These are phyloP conservation scores for Kregervanrija delftensis DNA, from an alignment of 805 yeast species.

Conservation along the genomic window DNA sequence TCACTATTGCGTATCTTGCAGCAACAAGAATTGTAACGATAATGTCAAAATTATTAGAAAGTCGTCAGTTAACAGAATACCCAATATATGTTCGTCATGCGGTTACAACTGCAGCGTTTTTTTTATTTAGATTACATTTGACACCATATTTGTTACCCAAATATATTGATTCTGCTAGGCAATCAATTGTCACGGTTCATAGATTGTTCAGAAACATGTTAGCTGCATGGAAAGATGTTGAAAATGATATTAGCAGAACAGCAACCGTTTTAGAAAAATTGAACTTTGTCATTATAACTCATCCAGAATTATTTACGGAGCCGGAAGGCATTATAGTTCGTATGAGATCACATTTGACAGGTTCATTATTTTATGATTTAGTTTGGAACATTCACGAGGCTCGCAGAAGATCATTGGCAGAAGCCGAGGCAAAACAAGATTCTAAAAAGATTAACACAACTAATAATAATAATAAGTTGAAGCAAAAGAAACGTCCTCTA, in stretches of 20 bases:
- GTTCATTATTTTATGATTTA: conserved; percentile 83
- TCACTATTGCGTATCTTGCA: conserved; percentile 70
- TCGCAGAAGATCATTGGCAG: conserved; percentile 55
- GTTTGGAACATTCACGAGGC: conserved; percentile 96
- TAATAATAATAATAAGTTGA: conserved; percentile 4
- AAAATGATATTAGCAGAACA: conserved; percentile 84
- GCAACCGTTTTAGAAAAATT: conserved; percentile 87
- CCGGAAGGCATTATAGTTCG: conserved; percentile 72
- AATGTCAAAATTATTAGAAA: conserved; percentile 62
- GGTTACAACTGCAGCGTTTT: conserved; percentile 72
- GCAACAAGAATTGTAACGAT: conserved; percentile 80
- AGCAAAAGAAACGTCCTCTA: conserved; percentile 33
- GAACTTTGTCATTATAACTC: conserved; percentile 78
- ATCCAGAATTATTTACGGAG: conserved; percentile 74
- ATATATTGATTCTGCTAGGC: conserved; percentile 83
- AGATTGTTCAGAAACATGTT: conserved; percentile 79
- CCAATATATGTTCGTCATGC: conserved; percentile 85
- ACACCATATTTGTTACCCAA: conserved; percentile 68
- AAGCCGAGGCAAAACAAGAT: conserved; percentile 25
- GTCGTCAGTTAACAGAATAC: conserved; percentile 66
- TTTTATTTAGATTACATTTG: conserved; percentile 73
- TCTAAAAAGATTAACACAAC: conserved; percentile 1
- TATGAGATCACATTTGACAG: conserved; percentile 90
- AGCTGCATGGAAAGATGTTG: conserved; percentile 86
- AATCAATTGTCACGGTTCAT: conserved; percentile 89